These are phyloP conservation scores for Colletotrichum sp. DNA, from an alignment of 2,329 filamentous ascomycete genomes.

Conservation along the genomic window DNA sequence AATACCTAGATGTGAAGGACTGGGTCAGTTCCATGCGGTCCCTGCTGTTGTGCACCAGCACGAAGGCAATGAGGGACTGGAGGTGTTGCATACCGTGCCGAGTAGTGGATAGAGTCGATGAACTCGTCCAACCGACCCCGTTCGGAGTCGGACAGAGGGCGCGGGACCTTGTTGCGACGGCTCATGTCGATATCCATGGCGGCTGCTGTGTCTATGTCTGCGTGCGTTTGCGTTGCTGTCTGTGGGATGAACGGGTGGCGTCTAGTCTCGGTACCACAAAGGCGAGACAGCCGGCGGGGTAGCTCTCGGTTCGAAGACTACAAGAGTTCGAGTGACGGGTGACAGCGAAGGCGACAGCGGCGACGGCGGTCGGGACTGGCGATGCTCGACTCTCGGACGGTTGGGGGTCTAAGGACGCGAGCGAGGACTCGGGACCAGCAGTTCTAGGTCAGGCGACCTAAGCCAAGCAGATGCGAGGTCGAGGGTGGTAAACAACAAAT, in stretches of 20 bases:
- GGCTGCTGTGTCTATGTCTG: not conserved
- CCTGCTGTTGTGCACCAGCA: not conserved
- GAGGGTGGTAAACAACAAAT: slow-evolving; percentile 16
- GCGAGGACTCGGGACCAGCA: not conserved
- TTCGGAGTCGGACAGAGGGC: slow-evolving; percentile 81
- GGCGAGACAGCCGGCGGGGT: slow-evolving; percentile 6
- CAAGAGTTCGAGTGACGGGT: not conserved
- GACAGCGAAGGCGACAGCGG: not conserved
- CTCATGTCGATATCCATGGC: slow-evolving; percentile 73
- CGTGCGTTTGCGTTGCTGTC: not conserved
- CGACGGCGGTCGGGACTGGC: not conserved
- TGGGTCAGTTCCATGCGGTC: not conserved
- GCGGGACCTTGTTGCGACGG: slow-evolving; percentile 86
- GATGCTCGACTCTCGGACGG: not conserved
- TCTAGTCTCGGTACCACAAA: slow-evolving; percentile 15
- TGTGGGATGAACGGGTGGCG: slow-evolving; percentile 11
- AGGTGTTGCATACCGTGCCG: slow-evolving; percentile 69
- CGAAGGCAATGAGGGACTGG: not conserved
- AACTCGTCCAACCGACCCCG: slow-evolving; percentile 87
- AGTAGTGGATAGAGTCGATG: slow-evolving; percentile 94
- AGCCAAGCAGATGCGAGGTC: not conserved
- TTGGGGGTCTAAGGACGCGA: slow-evolving; percentile 3
- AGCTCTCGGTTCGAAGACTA: not conserved
- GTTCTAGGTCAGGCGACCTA: slow-evolving; percentile 15
- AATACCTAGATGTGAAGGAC: slow-evolving; percentile 68